Conservation (phyloP, 306 rosid species). For the Gastrolobium bilobum region DNA sequence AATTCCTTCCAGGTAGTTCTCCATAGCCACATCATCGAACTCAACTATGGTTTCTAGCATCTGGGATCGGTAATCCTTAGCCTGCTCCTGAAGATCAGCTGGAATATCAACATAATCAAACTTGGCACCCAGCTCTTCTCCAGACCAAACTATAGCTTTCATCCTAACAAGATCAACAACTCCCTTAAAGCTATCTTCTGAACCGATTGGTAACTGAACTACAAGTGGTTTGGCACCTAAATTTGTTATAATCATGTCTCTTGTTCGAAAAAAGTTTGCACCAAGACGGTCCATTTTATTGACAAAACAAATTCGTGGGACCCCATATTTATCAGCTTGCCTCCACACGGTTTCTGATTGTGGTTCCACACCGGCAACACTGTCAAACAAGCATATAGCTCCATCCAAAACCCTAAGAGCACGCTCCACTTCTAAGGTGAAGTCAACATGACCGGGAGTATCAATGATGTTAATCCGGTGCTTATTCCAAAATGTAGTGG, state of each 20-base stretch:
- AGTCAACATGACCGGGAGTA: constrained; percentile 97
- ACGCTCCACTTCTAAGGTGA: constrained; percentile 96
- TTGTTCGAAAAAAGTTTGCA: constrained; percentile 90
- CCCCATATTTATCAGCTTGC: constrained; percentile 97
- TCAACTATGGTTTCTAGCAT: constrained; percentile 87
- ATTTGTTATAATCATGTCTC: constrained; percentile 94
- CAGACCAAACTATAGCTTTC: constrained; percentile 96
- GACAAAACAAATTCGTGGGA: constrained; percentile 93
- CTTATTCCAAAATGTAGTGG: constrained; percentile 94
- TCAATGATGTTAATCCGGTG: constrained; percentile 96
- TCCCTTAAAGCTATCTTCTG: constrained; percentile 88
- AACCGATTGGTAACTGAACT: constrained; percentile 86
- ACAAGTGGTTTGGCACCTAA: constrained; percentile 97
- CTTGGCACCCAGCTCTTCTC: constrained; percentile 97
- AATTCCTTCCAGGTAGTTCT: constrained; percentile 86
- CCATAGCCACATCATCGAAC: constrained; percentile 88
- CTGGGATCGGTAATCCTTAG: constrained; percentile 75
- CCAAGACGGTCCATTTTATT: constrained; percentile 99
- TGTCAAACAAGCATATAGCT: constrained; percentile 94
- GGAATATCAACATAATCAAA: constrained; percentile 83
- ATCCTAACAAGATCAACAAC: constrained; percentile 89
- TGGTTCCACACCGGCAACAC: constrained; percentile 99
- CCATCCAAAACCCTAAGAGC: constrained; percentile 99
- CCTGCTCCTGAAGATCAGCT: constrained; percentile 72
- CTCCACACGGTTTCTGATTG: constrained; percentile 99